Conservation (phyloP, 768 basidiomycete species). For the Rhizopogon vulgaris region DNA sequence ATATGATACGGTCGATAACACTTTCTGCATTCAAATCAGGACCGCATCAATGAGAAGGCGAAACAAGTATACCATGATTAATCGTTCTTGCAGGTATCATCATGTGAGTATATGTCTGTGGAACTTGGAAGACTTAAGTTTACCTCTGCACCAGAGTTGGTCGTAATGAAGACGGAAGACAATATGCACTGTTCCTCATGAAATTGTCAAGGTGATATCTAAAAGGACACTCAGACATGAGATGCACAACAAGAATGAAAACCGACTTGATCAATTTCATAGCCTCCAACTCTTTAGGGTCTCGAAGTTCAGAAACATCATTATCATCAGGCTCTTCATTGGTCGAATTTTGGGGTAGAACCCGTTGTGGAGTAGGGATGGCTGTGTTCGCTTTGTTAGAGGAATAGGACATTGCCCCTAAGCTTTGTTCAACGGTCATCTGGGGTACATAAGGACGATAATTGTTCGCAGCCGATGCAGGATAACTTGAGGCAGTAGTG, state of each 20-base stretch:
- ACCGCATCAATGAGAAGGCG: neutral
- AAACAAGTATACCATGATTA: constrained; percentile 62
- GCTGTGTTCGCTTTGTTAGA: constrained; percentile 22
- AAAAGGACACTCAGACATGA: neutral
- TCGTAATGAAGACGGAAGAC: constrained; percentile 79
- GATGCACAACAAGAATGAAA: neutral
- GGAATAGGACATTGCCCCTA: constrained; percentile 46
- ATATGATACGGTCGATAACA: constrained; percentile 84
- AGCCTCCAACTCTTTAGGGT: constrained; percentile 73
- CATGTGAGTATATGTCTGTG: neutral
- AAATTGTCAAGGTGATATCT: constrained; percentile 93
- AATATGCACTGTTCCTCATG: constrained; percentile 79
- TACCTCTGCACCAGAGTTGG: constrained; percentile 87
- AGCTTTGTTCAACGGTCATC: constrained; percentile 49
- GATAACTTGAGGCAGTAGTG: constrained; percentile 35
- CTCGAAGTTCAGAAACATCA: constrained; percentile 38
- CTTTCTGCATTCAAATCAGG: constrained; percentile 50
- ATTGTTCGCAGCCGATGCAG: constrained; percentile 28
- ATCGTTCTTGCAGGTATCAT: constrained; percentile 51
- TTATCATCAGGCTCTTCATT: constrained; percentile 48
- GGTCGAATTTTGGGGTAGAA: constrained; percentile 16
- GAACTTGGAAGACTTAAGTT: constrained; percentile 5
- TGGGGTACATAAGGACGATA: constrained; percentile 46
- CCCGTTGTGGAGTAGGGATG: constrained; percentile 19
- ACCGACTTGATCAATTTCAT: constrained; percentile 75